Conservation (phyloP, 768 basidiomycete genomes). For the Clitopilus hobsonii region DNA sequence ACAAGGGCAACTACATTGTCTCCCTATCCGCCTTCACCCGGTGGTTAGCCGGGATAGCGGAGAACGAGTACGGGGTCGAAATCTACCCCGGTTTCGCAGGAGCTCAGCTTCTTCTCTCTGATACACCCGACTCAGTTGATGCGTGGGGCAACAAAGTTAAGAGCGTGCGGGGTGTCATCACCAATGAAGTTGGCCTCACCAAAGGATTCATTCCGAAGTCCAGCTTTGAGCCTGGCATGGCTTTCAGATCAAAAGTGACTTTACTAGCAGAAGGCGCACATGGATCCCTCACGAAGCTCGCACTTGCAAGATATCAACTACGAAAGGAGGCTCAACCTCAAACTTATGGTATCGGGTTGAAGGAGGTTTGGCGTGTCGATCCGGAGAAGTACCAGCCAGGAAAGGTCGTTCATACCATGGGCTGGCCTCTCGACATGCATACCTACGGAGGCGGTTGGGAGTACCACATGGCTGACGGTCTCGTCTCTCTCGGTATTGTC, state of each 20-base stretch:
- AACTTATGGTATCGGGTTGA: constrained; percentile 93
- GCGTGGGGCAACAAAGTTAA: constrained; percentile 37
- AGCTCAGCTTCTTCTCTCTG: constrained; percentile 71
- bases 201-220: constrained; percentile 73
- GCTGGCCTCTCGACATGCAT: constrained; percentile 81
- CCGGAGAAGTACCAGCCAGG: constrained; percentile 61
- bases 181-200: constrained; percentile 93
- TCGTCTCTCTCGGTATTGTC: constrained; percentile 88
- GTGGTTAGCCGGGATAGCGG: constrained; percentile 86
- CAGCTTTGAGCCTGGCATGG: constrained; percentile 93
- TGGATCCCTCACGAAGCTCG: constrained; percentile 81
- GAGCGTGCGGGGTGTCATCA: constrained; percentile 73
- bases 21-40: constrained; percentile 86
- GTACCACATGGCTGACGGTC: constrained; percentile 92
- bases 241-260: constrained; percentile 88
- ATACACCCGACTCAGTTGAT: constrained; percentile 39
- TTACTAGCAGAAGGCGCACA: constrained; percentile 95
- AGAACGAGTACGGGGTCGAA: constrained; percentile 77
- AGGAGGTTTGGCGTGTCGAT: constrained; percentile 94
- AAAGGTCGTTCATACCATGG: constrained; percentile 88
- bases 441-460: constrained; percentile 94
- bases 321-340: constrained; percentile 73
- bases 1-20: constrained; percentile 88
- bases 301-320: constrained; percentile 70
- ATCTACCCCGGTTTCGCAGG: constrained; percentile 97